Conservation (phyloP, 768 basidiomycete species). For the Boletus tomentosulus region DNA sequence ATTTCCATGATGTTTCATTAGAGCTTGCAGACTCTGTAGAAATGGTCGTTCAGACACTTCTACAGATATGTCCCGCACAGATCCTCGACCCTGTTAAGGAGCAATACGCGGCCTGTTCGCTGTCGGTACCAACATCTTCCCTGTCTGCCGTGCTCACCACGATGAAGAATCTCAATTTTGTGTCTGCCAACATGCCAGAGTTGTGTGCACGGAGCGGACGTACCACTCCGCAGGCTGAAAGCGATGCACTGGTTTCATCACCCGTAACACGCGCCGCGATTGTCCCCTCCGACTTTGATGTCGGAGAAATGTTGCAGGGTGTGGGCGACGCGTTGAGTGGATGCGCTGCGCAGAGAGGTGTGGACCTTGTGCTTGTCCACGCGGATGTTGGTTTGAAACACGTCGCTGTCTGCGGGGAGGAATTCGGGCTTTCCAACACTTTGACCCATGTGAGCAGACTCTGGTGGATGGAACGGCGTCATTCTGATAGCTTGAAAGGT, state of each 20-base stretch:
- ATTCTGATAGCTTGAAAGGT: constrained; percentile 47
- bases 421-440: constrained; percentile 76
- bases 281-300: constrained; percentile 69
- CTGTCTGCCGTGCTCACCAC: constrained; percentile 85
- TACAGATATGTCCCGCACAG: constrained; percentile 87
- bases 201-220: constrained; percentile 20
- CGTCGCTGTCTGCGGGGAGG: constrained; percentile 79
- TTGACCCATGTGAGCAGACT: constrained; percentile 71
- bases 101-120: constrained; percentile 84
- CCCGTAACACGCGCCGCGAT: constrained; percentile 14
- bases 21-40: constrained; percentile 92
- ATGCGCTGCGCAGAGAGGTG: constrained; percentile 74
- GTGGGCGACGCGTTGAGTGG: constrained; percentile 87
- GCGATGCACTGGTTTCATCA: constrained; percentile 17
- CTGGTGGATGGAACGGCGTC: background rate
- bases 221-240: constrained; percentile 13
- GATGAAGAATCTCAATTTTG: constrained; percentile 92
- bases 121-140: constrained; percentile 83
- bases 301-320: constrained; percentile 86
- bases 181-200: constrained; percentile 77
- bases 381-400: constrained; percentile 87
- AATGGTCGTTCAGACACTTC: constrained; percentile 84
- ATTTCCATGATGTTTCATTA: constrained; percentile 67
- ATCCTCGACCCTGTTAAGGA: constrained; percentile 90
- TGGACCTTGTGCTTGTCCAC: constrained; percentile 89